Percentiles rank a stretch among this genome's conserved stretches.
Conservation (phyloP, 768 basidiomycete species). For the Agrocybe praecox region DNA sequence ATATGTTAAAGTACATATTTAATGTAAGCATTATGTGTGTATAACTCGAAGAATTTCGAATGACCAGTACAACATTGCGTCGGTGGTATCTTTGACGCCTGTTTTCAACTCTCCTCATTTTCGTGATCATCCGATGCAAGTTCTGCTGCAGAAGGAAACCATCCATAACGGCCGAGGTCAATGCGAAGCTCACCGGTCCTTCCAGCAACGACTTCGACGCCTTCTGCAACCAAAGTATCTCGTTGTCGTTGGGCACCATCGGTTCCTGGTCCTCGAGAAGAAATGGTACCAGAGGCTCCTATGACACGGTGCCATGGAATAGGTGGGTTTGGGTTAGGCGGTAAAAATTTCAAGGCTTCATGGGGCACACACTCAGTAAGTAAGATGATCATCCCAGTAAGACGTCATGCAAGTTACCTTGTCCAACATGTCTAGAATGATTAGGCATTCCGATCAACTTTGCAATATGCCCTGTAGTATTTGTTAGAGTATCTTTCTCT, state of each 20-base stretch:
- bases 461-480: constrained; percentile 67
- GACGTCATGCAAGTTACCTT: no score
- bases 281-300: constrained; percentile 69
- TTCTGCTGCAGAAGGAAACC: constrained; percentile 54
- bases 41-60: no score
- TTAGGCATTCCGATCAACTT: constrained; percentile 80
- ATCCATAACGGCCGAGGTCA: constrained; percentile 59
- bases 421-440: constrained; percentile 81
- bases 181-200: constrained; percentile 61
- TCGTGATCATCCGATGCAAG: background rate
- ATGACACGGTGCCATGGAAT: constrained; percentile 87
- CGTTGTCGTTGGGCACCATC: constrained; percentile 76
- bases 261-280: constrained; percentile 84
- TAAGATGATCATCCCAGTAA: no score
- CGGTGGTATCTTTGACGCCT: background rate
- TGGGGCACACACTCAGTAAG: no score
- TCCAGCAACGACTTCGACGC: constrained; percentile 69
- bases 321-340: constrained; percentile 57
- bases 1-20: no score
- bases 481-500: background rate
- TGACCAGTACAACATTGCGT: no score
- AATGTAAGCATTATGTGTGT: no score
- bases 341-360: constrained; percentile 77
- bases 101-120: background rate
- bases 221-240: constrained; percentile 78